These are phyloP conservation scores for Paraconiothyrium brasiliense DNA, from an alignment of 2,329 filamentous ascomycete species.

Conservation along the genomic window DNA sequence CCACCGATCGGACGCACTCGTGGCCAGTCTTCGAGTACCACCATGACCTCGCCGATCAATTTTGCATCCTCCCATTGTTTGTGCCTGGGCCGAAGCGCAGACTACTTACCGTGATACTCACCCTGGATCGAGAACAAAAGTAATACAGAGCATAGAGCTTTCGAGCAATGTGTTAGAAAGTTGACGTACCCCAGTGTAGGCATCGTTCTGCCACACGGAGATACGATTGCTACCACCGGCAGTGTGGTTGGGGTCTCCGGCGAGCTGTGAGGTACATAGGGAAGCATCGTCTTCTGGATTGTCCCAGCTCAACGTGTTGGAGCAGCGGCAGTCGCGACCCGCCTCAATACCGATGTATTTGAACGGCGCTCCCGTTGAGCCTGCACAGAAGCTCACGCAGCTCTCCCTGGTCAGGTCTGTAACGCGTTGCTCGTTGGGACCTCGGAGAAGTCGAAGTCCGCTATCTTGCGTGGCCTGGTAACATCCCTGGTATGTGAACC, in stretches of 20 bases:
- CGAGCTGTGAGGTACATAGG: slow-evolving; percentile 4
- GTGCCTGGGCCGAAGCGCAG: slow-evolving; percentile 14
- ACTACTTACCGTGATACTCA: slow-evolving; percentile 8
- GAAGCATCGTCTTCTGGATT: not conserved
- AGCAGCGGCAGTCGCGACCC: slow-evolving; percentile 10
- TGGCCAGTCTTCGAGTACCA: not conserved
- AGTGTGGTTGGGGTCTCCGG: slow-evolving; percentile 19
- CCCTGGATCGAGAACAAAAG: slow-evolving; percentile 3
- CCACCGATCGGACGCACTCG: not conserved
- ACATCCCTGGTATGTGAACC: slow-evolving; percentile 2
- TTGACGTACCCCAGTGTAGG: slow-evolving; percentile 17
- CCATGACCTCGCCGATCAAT: not conserved
- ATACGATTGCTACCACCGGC: no score
- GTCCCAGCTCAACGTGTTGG: slow-evolving; percentile 1
- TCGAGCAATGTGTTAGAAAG: slow-evolving; percentile 1
- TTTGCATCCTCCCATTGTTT: not conserved
- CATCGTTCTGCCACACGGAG: slow-evolving; percentile 15
- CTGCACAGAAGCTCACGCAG: not conserved
- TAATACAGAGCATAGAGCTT: slow-evolving; percentile 6
- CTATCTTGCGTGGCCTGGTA: not conserved
- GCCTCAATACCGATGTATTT: slow-evolving; percentile 4
- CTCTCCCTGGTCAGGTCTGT: not conserved
- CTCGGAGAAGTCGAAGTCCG: not conserved
- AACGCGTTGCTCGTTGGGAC: not conserved
- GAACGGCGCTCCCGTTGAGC: not conserved